A percentile compares a stretch with the other conserved stretches of the same genome.
Evolutionary conservation across 371 early-diverging fungal genomes (phyloP).

Genomic region (Coemansia linderi): DNA sequence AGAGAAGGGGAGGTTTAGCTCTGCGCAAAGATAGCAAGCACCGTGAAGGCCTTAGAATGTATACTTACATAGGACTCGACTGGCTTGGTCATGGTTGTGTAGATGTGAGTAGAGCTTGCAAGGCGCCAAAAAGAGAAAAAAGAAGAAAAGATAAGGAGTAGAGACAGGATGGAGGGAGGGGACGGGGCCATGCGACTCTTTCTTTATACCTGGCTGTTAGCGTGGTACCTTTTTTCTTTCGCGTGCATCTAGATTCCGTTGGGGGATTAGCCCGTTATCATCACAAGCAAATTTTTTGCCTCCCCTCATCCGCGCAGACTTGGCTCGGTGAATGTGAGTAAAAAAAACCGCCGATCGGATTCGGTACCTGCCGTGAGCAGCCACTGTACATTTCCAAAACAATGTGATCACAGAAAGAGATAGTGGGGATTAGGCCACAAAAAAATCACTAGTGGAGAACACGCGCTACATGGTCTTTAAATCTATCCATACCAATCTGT

Average conservation of each 20-base stretch:
- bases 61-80: conserved; percentile 44
- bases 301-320: background rate
- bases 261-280: background rate
- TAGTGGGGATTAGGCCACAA: background rate
- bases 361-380: background rate
- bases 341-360: background rate
- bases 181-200: background rate
- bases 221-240: conserved; percentile 4
- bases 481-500: too few species aligned
- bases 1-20: background rate
- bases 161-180: background rate
- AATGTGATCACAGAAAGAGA: background rate
- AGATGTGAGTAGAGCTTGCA: background rate
- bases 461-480: too few species aligned
- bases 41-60: too few species aligned
- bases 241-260: background rate
- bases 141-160: background rate
- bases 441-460: background rate
- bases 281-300: background rate
- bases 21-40: background rate
- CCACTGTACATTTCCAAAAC: background rate
- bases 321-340: background rate
- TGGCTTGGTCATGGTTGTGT: conserved; percentile 33
- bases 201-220: background rate
- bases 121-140: background rate